Evolutionary conservation across 441 rosid species (phyloP).

Genomic region (Eruca vesicaria): DNA sequence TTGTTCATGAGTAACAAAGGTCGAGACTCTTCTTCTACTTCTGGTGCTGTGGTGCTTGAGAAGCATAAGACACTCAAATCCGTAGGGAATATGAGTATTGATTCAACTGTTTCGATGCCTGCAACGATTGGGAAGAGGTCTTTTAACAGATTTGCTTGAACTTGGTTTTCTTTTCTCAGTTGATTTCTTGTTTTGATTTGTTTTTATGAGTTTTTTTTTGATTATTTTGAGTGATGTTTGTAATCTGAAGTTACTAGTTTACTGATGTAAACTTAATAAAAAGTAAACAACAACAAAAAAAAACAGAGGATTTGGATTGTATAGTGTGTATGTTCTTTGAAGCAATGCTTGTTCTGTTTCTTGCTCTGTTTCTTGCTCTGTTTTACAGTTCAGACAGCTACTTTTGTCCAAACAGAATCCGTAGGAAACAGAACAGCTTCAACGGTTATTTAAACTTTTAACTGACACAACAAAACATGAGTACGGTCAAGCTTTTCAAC

Average conservation of each 20-base stretch:
- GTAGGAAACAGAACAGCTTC: constrained; percentile 25
- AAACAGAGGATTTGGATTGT: constrained; percentile 22
- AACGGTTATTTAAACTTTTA: constrained; percentile 33
- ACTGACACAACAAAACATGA: constrained; percentile 30
- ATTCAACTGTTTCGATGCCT: constrained; percentile 84
- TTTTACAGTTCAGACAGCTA: constrained; percentile 21
- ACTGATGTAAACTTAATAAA: background rate
- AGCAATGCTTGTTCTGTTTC: background rate
- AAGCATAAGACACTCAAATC: constrained; percentile 60
- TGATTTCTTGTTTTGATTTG: constrained; percentile 14
- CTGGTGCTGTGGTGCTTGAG: constrained; percentile 46
- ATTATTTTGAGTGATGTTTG: constrained; percentile 26
- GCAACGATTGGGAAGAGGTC: constrained; percentile 73
- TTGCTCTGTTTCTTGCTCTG: constrained; percentile 13
- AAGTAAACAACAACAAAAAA: constrained; percentile 12
- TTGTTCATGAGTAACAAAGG: constrained; percentile 44
- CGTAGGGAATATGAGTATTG: constrained; percentile 65
- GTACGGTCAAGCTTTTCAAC: constrained; percentile 30
- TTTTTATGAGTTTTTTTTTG: constrained; percentile 7
- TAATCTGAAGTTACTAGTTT: constrained; percentile 18
- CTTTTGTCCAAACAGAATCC: constrained; percentile 24
- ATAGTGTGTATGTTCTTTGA: background rate
- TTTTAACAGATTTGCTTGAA: constrained; percentile 95
- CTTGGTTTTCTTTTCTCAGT: background rate
- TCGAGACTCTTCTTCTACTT: constrained; percentile 25